Evolutionary conservation across 768 basidiomycete species (phyloP).

Genomic region (Suillus alpinus): DNA sequence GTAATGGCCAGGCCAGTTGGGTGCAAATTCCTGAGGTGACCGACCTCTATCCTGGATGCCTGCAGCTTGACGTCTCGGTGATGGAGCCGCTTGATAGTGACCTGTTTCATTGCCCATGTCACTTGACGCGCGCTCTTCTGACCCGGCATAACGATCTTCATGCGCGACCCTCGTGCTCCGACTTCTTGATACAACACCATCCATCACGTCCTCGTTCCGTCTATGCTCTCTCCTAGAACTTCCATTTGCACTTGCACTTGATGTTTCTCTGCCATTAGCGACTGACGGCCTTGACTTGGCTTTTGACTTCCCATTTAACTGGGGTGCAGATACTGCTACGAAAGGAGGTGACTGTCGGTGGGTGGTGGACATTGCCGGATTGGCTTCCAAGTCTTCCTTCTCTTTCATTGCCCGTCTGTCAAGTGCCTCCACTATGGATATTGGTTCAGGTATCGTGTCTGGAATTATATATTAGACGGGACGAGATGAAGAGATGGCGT

Average conservation of each 20-base stretch:
- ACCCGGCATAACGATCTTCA: slow-evolving; percentile 13
- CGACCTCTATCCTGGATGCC: slow-evolving; percentile 7
- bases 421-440: slow-evolving; percentile 60
- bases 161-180: slow-evolving; percentile 27
- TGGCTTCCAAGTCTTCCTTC: slow-evolving; percentile 55
- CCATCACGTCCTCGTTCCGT: slow-evolving; percentile 13
- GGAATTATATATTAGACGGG: slow-evolving; percentile 8
- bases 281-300: slow-evolving; percentile 33
- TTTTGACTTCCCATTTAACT: slow-evolving; percentile 36
- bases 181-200: slow-evolving; percentile 27
- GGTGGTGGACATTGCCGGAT: slow-evolving; percentile 48
- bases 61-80: slow-evolving; percentile 19
- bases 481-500: background rate
- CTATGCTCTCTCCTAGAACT: slow-evolving; percentile 24
- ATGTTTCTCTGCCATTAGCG: slow-evolving; percentile 31
- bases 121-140: slow-evolving; percentile 22
- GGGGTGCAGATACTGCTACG: slow-evolving; percentile 21
- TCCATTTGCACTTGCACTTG: slow-evolving; percentile 28
- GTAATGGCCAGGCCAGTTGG: slow-evolving; percentile 36
- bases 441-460: slow-evolving; percentile 69
- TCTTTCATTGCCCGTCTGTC: slow-evolving; percentile 49
- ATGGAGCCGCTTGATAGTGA: slow-evolving; percentile 12
- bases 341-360: slow-evolving; percentile 21
- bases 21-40: slow-evolving; percentile 15
- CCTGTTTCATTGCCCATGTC: slow-evolving; percentile 21